These are phyloP conservation scores for Phytophthora cajani DNA, from an alignment of 352 stramenopile genomes.

Conservation along the genomic window DNA sequence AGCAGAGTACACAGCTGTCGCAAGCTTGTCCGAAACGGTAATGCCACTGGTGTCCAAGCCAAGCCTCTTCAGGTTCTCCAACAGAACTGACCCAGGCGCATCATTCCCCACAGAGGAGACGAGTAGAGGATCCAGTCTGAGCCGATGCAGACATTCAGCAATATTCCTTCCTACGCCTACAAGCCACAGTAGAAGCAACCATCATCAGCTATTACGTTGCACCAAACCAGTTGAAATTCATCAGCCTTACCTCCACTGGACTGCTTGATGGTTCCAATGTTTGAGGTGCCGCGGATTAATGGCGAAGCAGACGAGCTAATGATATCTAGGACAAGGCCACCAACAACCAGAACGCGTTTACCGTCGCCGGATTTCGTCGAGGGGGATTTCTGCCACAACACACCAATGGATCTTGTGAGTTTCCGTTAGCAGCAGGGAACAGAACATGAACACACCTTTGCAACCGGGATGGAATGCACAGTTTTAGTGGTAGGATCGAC, in stretches of 20 bases:
- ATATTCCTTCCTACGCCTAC: conserved; percentile 94
- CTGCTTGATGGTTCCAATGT: conserved; percentile 86
- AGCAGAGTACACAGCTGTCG: conserved; percentile 88
- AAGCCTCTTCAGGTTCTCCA: conserved; percentile 69
- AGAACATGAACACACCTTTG: conserved; percentile 45
- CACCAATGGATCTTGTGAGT: conserved; percentile 9
- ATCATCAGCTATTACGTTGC: not conserved
- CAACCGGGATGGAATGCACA: conserved; percentile 52
- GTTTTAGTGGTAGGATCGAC: conserved; percentile 12
- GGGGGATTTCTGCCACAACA: conserved; percentile 11
- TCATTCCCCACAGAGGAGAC: conserved; percentile 88
- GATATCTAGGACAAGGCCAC: conserved; percentile 88
- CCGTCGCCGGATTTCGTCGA: not conserved
- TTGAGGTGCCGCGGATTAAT: conserved; percentile 86
- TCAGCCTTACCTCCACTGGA: conserved; percentile 65
- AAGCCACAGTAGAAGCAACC: not conserved
- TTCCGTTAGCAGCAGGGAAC: not conserved
- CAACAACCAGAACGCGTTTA: conserved; percentile 82
- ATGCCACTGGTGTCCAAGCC: conserved; percentile 72
- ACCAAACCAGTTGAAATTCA: not conserved
- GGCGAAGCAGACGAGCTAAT: conserved; percentile 74
- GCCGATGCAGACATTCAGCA: conserved; percentile 84
- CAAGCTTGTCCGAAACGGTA: conserved; percentile 49
- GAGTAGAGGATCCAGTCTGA: conserved; percentile 70
- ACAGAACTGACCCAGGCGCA: conserved; percentile 66